phyloP scores from a whole-genome alignment of 163 green algal species.

The Coccomyxa subellipsoidea region DNA sequence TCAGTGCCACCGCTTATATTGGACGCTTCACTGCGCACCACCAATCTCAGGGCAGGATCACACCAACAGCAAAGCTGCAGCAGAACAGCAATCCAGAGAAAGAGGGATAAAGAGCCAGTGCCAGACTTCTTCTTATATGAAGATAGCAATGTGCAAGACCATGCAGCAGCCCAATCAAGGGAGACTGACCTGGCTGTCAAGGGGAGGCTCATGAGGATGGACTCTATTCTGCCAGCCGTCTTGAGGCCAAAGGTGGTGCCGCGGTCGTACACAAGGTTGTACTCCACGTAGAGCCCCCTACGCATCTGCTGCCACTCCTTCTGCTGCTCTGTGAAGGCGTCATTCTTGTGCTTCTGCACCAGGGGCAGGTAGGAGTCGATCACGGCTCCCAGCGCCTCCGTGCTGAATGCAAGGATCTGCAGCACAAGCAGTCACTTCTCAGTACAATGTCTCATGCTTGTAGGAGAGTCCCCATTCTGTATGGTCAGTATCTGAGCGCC shows the following conservation, averaged over 20 bases:
- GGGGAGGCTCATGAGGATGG: slow-evolving; percentile 98
- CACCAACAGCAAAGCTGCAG: not conserved
- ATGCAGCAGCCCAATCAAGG: not conserved
- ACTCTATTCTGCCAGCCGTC: slow-evolving; percentile 97
- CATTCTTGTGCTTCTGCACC: slow-evolving; percentile 88
- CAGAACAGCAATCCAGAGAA: not conserved
- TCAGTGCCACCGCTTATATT: not conserved
- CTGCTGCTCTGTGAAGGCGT: slow-evolving; percentile 82
- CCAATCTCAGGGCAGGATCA: not conserved
- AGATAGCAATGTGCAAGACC: too few relatives aligned
- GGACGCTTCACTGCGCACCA: not conserved
- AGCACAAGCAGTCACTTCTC: too few relatives aligned
- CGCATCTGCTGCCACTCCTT: slow-evolving; percentile 96
- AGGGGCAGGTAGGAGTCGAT: slow-evolving; percentile 89
- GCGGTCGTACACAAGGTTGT: slow-evolving; percentile 87
- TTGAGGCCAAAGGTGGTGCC: slow-evolving; percentile 96
- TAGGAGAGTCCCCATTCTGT: too few relatives aligned
- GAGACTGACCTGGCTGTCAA: slow-evolving; percentile 53
- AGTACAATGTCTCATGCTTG: too few relatives aligned
- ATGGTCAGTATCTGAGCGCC: too few relatives aligned
- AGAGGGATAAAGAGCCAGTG: not conserved
- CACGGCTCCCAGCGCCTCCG: slow-evolving; percentile 40
- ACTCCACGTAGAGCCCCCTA: slow-evolving; percentile 89
- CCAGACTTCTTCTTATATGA: too few relatives aligned
- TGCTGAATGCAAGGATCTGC: slow-evolving; percentile 55